Conservation (phyloP, 2,329 filamentous ascomycete species). For the Ophiostoma australiae region DNA sequence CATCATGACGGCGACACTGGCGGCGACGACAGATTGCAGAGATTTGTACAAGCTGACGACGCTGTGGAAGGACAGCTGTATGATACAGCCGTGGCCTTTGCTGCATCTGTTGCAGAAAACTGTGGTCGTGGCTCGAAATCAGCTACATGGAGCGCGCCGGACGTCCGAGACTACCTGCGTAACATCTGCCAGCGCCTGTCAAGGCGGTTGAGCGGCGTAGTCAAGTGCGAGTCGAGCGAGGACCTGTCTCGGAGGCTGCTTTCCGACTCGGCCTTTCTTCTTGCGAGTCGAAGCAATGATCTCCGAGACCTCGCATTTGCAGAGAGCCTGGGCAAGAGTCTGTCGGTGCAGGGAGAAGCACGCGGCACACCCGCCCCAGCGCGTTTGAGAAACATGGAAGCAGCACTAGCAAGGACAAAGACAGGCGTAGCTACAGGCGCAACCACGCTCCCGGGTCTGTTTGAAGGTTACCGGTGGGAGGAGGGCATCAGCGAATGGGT, state of each 20-base stretch:
- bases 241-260: constrained; percentile 39
- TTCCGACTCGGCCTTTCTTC: constrained; percentile 46
- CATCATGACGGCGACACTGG: background rate
- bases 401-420: background rate
- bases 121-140: constrained; percentile 40
- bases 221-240: constrained; percentile 30
- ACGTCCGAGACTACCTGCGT: constrained; percentile 37
- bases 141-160: constrained; percentile 27
- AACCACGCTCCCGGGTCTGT: constrained; percentile 17
- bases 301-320: constrained; percentile 51
- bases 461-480: constrained; percentile 36
- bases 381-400: background rate
- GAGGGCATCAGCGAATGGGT: constrained; percentile 40
- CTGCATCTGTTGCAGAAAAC: constrained; percentile 45
- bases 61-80: constrained; percentile 30
- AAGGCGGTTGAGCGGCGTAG: constrained; percentile 12
- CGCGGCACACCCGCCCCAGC: background rate
- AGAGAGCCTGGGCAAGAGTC: constrained; percentile 38
- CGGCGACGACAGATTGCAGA: background rate
- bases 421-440: background rate
- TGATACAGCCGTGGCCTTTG: constrained; percentile 37
- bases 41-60: background rate
- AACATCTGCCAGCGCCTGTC: constrained; percentile 41
- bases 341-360: background rate
- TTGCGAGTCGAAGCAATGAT: constrained; percentile 50